phyloP scores from a whole-genome alignment of 139 green algal species.

The Chlorella sorokiniana region DNA sequence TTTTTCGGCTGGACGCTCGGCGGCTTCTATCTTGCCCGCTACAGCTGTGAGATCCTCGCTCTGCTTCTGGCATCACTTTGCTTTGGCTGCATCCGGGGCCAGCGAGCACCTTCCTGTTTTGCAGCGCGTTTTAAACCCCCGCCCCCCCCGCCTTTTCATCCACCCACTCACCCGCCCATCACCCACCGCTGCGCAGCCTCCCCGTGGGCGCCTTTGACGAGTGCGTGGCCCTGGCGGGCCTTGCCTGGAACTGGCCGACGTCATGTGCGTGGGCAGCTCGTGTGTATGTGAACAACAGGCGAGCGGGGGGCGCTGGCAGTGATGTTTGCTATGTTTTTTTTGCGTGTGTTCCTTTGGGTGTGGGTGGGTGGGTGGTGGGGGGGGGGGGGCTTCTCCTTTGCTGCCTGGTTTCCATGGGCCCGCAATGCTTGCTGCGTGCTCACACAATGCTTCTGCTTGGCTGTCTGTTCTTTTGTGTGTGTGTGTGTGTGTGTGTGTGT shows the following conservation, averaged over 20 bases:
- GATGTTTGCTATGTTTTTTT: too few species aligned
- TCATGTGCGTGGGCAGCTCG: conserved; percentile 93
- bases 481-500: too few species aligned
- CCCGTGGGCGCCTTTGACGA: conserved; percentile 93
- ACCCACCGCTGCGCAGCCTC: conserved; percentile 55
- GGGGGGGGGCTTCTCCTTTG: too few species aligned
- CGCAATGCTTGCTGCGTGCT: too few species aligned
- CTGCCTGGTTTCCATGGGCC: too few species aligned
- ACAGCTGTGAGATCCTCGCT: conserved; percentile 74
- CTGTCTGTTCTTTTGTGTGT: too few species aligned
- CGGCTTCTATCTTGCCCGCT: conserved; percentile 92
- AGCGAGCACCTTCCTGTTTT: background rate
- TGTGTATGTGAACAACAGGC: conserved; percentile 89
- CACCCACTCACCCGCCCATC: background rate
- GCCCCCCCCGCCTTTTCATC: background rate
- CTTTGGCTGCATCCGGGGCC: too few species aligned
- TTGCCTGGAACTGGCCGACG: conserved; percentile 94
- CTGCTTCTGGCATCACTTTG: background rate
- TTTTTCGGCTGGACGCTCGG: conserved; percentile 91
- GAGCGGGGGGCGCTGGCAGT: conserved; percentile 2
- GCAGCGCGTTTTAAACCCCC: background rate
- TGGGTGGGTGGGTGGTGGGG: too few species aligned
- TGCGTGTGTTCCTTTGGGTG: too few species aligned
- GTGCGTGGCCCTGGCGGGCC: conserved; percentile 84
- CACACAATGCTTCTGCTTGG: too few species aligned